Evolutionary conservation across 805 yeast species (phyloP).

Genomic region (Danielia oregonensis): DNA sequence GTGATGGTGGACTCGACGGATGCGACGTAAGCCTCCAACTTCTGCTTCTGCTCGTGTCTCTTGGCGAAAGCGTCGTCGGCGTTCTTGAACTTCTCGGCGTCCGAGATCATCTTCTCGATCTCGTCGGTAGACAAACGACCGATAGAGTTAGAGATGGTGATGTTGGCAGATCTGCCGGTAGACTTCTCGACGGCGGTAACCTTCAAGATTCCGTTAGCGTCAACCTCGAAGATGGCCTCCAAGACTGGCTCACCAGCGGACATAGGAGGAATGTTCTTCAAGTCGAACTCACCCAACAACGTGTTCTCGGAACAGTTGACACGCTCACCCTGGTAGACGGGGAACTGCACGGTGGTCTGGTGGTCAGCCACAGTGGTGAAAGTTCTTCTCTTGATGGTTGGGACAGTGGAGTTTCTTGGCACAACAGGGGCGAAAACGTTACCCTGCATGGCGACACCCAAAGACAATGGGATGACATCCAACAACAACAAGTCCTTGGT

Average conservation of each 20-base stretch:
- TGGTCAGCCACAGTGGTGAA: conserved; percentile 51
- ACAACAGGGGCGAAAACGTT: conserved; percentile 49
- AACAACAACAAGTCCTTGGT: conserved; percentile 49
- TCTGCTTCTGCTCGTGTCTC: conserved; percentile 99
- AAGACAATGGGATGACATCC: conserved; percentile 49
- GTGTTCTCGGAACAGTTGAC: conserved; percentile 50
- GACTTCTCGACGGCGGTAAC: conserved; percentile 48
- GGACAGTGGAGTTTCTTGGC: conserved; percentile 50
- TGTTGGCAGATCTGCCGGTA: conserved; percentile 48
- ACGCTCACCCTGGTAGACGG: conserved; percentile 52
- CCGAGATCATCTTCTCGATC: conserved; percentile 46
- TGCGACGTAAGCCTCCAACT: conserved; percentile 93
- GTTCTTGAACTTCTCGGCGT: conserved; percentile 73
- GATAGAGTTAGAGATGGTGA: conserved; percentile 47
- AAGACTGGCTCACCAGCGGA: conserved; percentile 49
- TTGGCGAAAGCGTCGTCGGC: conserved; percentile 99
- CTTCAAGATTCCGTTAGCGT: conserved; percentile 50
- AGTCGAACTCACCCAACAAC: conserved; percentile 49
- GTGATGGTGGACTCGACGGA: conserved; percentile 89
- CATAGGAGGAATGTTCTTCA: conserved; percentile 50
- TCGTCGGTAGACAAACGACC: conserved; percentile 49
- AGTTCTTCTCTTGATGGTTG: conserved; percentile 49
- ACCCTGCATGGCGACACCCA: conserved; percentile 51
- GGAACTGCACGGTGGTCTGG: conserved; percentile 49
- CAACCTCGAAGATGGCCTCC: conserved; percentile 48